These are phyloP conservation scores for Rhododendron henanense DNA, from an alignment of 148 eudicot species.

Conservation along the genomic window DNA sequence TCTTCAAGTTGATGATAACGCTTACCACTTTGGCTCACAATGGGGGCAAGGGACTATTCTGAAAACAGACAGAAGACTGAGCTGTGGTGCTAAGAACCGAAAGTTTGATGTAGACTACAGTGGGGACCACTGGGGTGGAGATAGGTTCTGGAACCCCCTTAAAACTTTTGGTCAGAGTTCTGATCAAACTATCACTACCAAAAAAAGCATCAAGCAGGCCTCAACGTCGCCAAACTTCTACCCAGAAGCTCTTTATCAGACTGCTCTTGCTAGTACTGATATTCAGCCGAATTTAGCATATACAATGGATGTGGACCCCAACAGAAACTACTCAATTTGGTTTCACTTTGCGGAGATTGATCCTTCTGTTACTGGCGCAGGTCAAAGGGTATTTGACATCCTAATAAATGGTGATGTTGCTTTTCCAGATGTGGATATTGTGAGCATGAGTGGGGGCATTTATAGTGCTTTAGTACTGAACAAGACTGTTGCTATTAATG, in stretches of 20 bases:
- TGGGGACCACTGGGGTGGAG: slow-evolving; percentile 92
- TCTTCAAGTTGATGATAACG: slow-evolving; percentile 72
- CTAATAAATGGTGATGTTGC: slow-evolving; percentile 66
- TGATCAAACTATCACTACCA: slow-evolving; percentile 49
- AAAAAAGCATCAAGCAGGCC: slow-evolving; percentile 40
- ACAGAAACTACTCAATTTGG: slow-evolving; percentile 89
- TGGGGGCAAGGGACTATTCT: slow-evolving; percentile 73
- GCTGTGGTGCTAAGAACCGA: slow-evolving; percentile 55
- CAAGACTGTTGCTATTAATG: slow-evolving; percentile 72
- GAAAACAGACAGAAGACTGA: slow-evolving; percentile 61
- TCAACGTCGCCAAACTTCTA: slow-evolving; percentile 77
- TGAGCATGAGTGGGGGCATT: slow-evolving; percentile 61
- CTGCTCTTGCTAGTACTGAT: slow-evolving; percentile 72
- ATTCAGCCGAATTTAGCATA: slow-evolving; percentile 53
- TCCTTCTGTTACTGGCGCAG: slow-evolving; percentile 58
- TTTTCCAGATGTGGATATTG: slow-evolving; percentile 70
- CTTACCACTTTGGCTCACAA: slow-evolving; percentile 63
- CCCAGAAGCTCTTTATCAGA: slow-evolving; percentile 79
- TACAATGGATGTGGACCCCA: slow-evolving; percentile 87
- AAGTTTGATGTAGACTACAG: slow-evolving; percentile 77
- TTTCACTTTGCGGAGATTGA: slow-evolving; percentile 96
- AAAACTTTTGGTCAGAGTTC: slow-evolving; percentile 49
- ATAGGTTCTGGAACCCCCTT: slow-evolving; percentile 79
- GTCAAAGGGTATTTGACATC: slow-evolving; percentile 83
- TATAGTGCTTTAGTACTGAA: slow-evolving; percentile 78